phyloP scores from a whole-genome alignment of 495 filamentous ascomycete genomes.

The Antarctomyces pellizariae region DNA sequence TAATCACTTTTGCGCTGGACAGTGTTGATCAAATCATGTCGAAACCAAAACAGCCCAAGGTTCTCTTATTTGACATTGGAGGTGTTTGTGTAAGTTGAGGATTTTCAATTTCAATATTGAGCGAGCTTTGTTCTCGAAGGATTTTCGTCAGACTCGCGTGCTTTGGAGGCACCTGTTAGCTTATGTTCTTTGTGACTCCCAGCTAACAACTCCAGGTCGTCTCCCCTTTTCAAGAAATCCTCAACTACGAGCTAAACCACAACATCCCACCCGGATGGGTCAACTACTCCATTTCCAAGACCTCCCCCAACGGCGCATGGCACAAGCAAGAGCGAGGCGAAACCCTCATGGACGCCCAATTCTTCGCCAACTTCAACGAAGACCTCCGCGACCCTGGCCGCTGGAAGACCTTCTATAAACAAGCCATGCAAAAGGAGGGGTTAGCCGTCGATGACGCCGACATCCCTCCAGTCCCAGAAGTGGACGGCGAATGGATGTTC shows the following conservation, averaged over 20 bases:
- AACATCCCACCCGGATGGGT: constrained; percentile 71
- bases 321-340: constrained; percentile 57
- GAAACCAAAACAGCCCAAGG: constrained; percentile 33
- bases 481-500: constrained; percentile 69
- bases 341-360: constrained; percentile 43
- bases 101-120: neutral
- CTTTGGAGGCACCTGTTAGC: too few relatives aligned
- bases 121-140: too few relatives aligned
- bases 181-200: neutral
- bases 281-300: constrained; percentile 64
- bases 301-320: constrained; percentile 68
- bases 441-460: constrained; percentile 9
- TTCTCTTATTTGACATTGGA: constrained; percentile 85
- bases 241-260: constrained; percentile 58
- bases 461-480: constrained; percentile 37
- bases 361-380: constrained; percentile 51
- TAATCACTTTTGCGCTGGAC: constrained; percentile 12
- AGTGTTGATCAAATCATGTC: constrained; percentile 15
- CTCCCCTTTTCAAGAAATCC: constrained; percentile 79
- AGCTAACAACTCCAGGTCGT: constrained; percentile 34
- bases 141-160: constrained; percentile 1
- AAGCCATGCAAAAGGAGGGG: neutral
- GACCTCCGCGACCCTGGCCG: constrained; percentile 41
- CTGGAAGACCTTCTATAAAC: constrained; percentile 26
- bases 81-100: constrained; percentile 66